Conservation (phyloP, 2,329 filamentous ascomycete genomes). For the Fusarium falciforme region DNA sequence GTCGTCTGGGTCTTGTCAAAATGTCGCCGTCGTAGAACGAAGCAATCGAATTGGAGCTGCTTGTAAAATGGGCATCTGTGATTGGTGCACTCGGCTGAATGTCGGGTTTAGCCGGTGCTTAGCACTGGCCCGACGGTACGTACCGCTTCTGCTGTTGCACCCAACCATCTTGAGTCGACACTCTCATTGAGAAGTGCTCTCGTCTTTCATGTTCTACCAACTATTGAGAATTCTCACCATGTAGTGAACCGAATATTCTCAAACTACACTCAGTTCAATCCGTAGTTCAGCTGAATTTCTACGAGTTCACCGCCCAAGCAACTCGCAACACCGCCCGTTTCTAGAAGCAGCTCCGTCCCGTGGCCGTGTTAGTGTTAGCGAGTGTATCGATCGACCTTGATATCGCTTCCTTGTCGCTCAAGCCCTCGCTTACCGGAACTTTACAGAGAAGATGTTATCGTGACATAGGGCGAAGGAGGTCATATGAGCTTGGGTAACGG, state of each 20-base stretch:
- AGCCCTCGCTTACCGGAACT: conserved; percentile 14
- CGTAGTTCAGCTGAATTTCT: not conserved
- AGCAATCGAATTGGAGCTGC: conserved; percentile 46
- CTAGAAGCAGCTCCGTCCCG: not conserved
- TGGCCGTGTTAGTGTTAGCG: not conserved
- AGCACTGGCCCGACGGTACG: conserved; percentile 13
- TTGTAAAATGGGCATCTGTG: conserved; percentile 49
- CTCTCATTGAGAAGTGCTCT: not conserved
- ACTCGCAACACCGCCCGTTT: not conserved
- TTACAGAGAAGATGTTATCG: not conserved
- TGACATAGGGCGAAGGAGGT: not conserved
- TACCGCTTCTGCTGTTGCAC: conserved; percentile 11
- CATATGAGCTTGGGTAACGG: conserved; percentile 17
- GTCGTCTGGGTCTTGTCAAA: conserved; percentile 47
- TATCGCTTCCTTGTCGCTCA: not conserved
- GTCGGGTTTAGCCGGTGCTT: conserved; percentile 38
- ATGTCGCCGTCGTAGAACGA: conserved; percentile 47
- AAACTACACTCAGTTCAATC: not conserved
- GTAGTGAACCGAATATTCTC: not conserved
- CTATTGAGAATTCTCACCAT: not conserved
- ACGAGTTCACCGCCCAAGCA: not conserved
- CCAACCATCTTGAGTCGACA: not conserved
- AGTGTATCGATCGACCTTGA: not conserved
- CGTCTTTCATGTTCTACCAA: not conserved
- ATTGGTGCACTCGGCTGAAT: conserved; percentile 47